phyloP scores from a whole-genome alignment of 108 stramenopile species.

The Nitzschia palea region DNA sequence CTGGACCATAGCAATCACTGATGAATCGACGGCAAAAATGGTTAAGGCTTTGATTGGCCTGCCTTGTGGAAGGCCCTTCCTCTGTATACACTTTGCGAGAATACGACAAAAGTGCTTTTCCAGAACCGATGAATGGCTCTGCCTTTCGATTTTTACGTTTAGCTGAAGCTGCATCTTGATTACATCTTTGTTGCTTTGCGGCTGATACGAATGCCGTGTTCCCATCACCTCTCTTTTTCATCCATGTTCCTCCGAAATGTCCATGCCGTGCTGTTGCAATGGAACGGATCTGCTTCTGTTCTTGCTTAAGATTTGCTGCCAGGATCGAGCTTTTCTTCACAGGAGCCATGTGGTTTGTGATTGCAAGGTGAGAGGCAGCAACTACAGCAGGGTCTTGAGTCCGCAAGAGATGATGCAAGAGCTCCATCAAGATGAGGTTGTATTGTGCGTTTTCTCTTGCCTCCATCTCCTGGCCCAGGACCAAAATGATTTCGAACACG shows the following conservation, averaged over 20 bases:
- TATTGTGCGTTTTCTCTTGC: slow-evolving; percentile 77
- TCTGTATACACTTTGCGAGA: slow-evolving; percentile 15
- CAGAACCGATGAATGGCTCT: slow-evolving; percentile 69
- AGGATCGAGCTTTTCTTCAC: slow-evolving; percentile 23
- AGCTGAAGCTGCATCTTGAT: not conserved
- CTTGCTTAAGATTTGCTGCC: slow-evolving; percentile 49
- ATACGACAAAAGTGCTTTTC: slow-evolving; percentile 41
- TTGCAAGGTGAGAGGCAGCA: slow-evolving; percentile 8
- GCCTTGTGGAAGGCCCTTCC: slow-evolving; percentile 47
- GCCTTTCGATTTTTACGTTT: slow-evolving; percentile 52
- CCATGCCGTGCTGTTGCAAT: slow-evolving; percentile 57
- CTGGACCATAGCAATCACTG: slow-evolving; percentile 75
- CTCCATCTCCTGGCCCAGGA: slow-evolving; percentile 80
- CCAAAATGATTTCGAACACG: slow-evolving; percentile 77
- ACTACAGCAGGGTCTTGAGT: slow-evolving; percentile 59
- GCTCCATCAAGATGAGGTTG: slow-evolving; percentile 87
- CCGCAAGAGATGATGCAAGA: slow-evolving; percentile 69
- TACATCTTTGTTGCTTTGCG: not conserved
- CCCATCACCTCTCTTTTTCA: slow-evolving; percentile 45
- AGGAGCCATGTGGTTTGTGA: not conserved
- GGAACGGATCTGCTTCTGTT: slow-evolving; percentile 41
- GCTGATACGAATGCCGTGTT: slow-evolving; percentile 51
- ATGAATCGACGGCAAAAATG: slow-evolving; percentile 72
- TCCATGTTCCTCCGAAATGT: slow-evolving; percentile 83
- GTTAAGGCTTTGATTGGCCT: slow-evolving; percentile 61